Conservation (phyloP, 2,329 filamentous ascomycete species). For the Diaporthe caulivora region DNA sequence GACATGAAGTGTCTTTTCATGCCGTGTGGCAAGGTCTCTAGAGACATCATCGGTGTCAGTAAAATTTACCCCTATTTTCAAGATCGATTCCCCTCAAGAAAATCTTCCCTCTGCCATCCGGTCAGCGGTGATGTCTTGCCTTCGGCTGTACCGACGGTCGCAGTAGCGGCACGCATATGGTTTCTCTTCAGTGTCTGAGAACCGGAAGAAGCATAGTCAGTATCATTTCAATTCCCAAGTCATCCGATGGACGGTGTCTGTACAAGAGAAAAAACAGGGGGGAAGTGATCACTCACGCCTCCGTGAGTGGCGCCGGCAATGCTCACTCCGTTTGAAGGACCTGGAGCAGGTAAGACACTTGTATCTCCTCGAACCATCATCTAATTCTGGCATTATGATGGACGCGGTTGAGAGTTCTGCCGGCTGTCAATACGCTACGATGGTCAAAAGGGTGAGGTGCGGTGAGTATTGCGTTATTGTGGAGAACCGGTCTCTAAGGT, state of each 20-base stretch:
- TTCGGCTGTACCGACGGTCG: slow-evolving; percentile 9
- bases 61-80: not conserved
- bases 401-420: not conserved
- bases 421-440: not conserved
- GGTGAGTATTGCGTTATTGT: too few species aligned
- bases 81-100: not conserved
- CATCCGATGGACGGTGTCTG: too few species aligned
- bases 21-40: slow-evolving; percentile 1
- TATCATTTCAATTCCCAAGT: not conserved
- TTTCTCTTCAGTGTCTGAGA: not conserved
- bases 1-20: slow-evolving; percentile 19
- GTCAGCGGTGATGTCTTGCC: not conserved
- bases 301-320: not conserved
- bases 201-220: not conserved
- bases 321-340: slow-evolving; percentile 13
- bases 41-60: not conserved
- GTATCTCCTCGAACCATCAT: slow-evolving; percentile 12
- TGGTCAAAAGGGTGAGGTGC: not conserved
- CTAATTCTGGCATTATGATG: not conserved
- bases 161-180: not conserved
- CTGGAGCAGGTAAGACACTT: not conserved
- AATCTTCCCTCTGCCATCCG: fast-evolving
- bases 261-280: too few species aligned
- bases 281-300: not conserved
- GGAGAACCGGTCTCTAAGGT: too few species aligned